Evolutionary conservation across 1,139 yeast genomes (phyloP), one percentile per base, ranked within the genome.

Genomic region (Zhuliangozyma blackwelliae): DNA sequence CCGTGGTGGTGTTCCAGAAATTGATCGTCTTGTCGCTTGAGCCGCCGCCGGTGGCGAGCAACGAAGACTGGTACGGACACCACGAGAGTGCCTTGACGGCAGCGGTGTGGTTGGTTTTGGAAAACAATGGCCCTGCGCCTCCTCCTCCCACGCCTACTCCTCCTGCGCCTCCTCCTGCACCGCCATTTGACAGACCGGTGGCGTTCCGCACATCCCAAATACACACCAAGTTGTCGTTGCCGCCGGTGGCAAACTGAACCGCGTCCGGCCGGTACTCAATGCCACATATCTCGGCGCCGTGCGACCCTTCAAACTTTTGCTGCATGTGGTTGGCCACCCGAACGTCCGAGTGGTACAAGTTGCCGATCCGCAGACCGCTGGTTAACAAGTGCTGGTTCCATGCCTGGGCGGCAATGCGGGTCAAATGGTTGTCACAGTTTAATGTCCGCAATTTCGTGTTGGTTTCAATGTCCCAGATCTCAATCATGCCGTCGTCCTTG

Each of bases 41-140:
- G 16, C 98, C 98, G 36, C 98, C 98, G 8, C 98, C 99, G 3
- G 97, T 85, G 8, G 97, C 97, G 37, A 94, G 68, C 37, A 92
- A 62, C 45, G 86, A 84, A 26, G 70, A 65, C 49, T 88, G 94
- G 60, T 83, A 83, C 0, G 97, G 98, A 55, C 96, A 87, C 96
- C 97, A 94, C 11, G 94, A 81, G 38, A 94, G 63, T 1, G 98
- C 97, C 61, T 94, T 94, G 11, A 92, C 96, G 0, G 98, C 98
- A 0, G 97, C 97, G 30, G 77, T 82, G 60, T 92, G 98, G 41
- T 79, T 78, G 19, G 83, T 76, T 55, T 89, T 87, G 16, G 83
- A 68, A 57, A 82, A 87, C 44, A 82, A 72, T 5, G 98, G 96
- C 10, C 9, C 10, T 9, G 5, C 10, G 2, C 9, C 10, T 16